Evolutionary conservation across 805 yeast genomes (phyloP).

Genomic region (Cyberlindnera nakhonratchasimensis): DNA sequence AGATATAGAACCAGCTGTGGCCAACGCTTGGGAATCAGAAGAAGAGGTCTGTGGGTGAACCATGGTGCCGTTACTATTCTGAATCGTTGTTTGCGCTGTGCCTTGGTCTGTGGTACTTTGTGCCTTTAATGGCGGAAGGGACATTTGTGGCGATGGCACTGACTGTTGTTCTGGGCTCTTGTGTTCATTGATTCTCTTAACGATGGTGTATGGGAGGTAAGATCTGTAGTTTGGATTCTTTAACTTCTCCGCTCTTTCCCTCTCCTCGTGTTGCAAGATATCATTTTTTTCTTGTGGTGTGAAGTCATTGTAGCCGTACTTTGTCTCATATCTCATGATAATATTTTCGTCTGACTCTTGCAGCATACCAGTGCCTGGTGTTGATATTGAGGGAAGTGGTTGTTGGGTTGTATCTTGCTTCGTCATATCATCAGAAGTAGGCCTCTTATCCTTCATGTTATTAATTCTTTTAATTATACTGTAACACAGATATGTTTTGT

Average conservation of each 20-base stretch:
- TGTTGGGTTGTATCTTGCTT: slow-evolving; percentile 2
- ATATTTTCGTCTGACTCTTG: slow-evolving; percentile 21
- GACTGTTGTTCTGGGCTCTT: background rate
- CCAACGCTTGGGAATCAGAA: background rate
- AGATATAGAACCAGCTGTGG: background rate
- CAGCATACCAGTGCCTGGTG: background rate
- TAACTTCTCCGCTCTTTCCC: slow-evolving; percentile 21
- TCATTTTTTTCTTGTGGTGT: slow-evolving; percentile 26
- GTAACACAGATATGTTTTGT: slow-evolving; percentile 29
- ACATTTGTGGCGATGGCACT: background rate
- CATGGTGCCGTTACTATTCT: background rate
- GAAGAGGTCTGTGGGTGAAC: background rate
- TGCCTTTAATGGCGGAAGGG: background rate
- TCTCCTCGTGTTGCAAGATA: slow-evolving; percentile 24
- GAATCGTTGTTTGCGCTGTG: background rate
- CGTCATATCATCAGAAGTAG: slow-evolving; percentile 1
- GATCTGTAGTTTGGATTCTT: slow-evolving; percentile 23
- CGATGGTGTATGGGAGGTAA: slow-evolving; percentile 21
- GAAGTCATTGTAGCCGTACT: slow-evolving; percentile 20
- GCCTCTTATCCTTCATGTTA: slow-evolving; percentile 18
- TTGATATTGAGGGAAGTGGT: background rate
- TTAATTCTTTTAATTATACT: slow-evolving; percentile 29
- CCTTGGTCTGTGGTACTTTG: background rate
- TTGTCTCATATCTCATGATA: slow-evolving; percentile 20
- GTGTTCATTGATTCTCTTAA: slow-evolving; percentile 23